Conservation (phyloP, 2,329 filamentous ascomycete species). For the Herpotrichia juniperi region DNA sequence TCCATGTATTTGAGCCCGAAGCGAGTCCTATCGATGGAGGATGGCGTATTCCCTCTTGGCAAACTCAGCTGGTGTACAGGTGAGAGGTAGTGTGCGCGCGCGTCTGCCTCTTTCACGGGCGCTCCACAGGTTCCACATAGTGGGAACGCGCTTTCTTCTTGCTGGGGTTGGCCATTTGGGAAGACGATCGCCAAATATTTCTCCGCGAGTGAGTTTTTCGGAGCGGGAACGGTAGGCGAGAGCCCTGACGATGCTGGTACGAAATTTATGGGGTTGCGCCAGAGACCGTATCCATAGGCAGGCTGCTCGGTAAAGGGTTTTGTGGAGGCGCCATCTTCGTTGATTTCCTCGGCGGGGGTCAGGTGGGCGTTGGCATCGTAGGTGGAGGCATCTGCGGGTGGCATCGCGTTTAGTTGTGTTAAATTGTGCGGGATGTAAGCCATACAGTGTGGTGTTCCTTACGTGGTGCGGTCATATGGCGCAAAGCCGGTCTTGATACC, state of each 20-base stretch:
- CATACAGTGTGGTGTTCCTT: neutral
- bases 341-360: conserved; percentile 25
- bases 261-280: conserved; percentile 64
- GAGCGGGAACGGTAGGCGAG: conserved; percentile 36
- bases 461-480: neutral
- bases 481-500: neutral
- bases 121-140: conserved; percentile 45
- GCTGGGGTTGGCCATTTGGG: conserved; percentile 44
- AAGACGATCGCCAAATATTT: conserved; percentile 72
- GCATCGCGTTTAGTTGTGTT: conserved; percentile 2
- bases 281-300: conserved; percentile 68
- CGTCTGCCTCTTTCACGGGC: conserved; percentile 32
- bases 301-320: conserved; percentile 64
- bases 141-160: conserved; percentile 23
- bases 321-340: conserved; percentile 62
- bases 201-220: conserved; percentile 61
- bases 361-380: neutral
- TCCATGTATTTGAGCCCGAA: conserved; percentile 72
- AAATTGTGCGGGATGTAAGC: neutral
- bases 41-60: conserved; percentile 73
- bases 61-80: conserved; percentile 75
- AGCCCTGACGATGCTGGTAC: conserved; percentile 54
- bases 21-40: conserved; percentile 70
- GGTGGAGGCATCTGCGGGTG: neutral
- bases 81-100: conserved; percentile 59